Evolutionary conservation across 495 filamentous ascomycete species (phyloP), one percentile per base, ranked within the genome.

Genomic region (Penicillium diatomitis): DNA sequence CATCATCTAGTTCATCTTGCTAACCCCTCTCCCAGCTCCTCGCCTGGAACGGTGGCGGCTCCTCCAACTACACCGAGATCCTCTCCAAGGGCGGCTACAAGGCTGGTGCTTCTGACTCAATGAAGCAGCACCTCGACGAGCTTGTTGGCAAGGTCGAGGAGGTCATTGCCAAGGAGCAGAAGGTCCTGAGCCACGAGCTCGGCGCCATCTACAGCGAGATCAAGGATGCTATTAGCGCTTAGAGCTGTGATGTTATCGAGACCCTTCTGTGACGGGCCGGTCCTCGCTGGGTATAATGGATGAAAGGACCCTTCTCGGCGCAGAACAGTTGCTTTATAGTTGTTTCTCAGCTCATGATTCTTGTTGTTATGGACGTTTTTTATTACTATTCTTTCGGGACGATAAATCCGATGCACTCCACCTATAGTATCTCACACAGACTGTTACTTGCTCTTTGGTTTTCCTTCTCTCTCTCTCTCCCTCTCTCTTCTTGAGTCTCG

Each of bases 1-100:
- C 4, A 4, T 39, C 29, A 28, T 5, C 34, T 36, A 36, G 6
- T 36, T 10, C n/a, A 32, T 38, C 7, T 34, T 55, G 47, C 40
- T 70, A 69, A 77, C 87, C 73, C 64, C 31, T 1, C 27, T 51
- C 43, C 8, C 59, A 82, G 79, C 71, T 97, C 53, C 90, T 99
- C 43, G 91, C 91, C 67, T 99, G 92, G 91, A 99, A 99, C 77
- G 94, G 94, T 67, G 94, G 89, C 72, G 94, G 94, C 55, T 85
- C 80, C 55, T 79, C 77, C 67, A 97, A 99, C 82, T 94, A 88
- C 77, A 78, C 78, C 54, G 75, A 86, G 50, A 97, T 99, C 56
- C 73, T 96, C 56, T 78, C 68, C 72, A 78, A 69, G 71, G 87
- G 70, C 59, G 67, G 70, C 41, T 69, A 72, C 64, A 65, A 69